Percentiles rank a stretch among this genome's conserved stretches.
Conservation (phyloP, 2,329 filamentous ascomycete genomes). For the Arthrobotrys pseudoclavata region DNA sequence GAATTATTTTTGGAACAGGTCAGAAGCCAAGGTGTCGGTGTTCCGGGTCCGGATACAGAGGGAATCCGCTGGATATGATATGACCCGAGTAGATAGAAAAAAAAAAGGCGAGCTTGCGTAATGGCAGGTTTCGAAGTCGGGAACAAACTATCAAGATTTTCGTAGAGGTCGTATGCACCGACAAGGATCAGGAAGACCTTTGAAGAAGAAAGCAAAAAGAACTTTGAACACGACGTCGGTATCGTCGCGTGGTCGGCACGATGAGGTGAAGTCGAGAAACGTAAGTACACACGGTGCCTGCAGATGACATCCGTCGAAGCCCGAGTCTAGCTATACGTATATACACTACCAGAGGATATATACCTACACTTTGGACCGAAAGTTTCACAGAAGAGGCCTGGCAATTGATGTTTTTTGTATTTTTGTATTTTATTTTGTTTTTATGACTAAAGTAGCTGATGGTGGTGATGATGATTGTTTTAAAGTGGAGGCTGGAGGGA, state of each 20-base stretch:
- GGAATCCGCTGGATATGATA: conserved; percentile 37
- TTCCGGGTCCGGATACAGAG: conserved; percentile 47
- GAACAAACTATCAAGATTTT: conserved; percentile 33
- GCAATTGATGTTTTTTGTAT: not conserved
- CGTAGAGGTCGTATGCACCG: conserved; percentile 25
- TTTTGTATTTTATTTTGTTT: too few species aligned
- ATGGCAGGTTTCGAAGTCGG: conserved; percentile 23
- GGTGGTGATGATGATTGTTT: not conserved
- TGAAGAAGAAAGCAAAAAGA: conserved; percentile 9
- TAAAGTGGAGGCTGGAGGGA: not conserved
- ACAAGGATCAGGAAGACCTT: conserved; percentile 32
- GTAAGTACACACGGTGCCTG: conserved; percentile 7
- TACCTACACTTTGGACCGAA: not conserved
- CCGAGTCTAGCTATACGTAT: not conserved
- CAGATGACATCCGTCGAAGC: conserved; percentile 10
- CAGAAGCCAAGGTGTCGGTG: conserved; percentile 36
- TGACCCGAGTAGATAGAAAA: conserved; percentile 1
- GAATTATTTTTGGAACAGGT: conserved; percentile 54
- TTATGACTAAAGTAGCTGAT: too few species aligned
- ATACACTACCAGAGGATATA: conserved; percentile 18
- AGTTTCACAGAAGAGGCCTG: not conserved
- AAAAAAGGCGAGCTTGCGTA: conserved; percentile 30
- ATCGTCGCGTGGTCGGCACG: conserved; percentile 33
- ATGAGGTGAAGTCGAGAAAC: conserved; percentile 3
- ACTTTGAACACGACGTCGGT: not conserved